A percentile compares a stretch with the other conserved stretches of the same genome.
Conservation (phyloP, 208 protist genomes). For the Trypanosoma scelopori region DNA sequence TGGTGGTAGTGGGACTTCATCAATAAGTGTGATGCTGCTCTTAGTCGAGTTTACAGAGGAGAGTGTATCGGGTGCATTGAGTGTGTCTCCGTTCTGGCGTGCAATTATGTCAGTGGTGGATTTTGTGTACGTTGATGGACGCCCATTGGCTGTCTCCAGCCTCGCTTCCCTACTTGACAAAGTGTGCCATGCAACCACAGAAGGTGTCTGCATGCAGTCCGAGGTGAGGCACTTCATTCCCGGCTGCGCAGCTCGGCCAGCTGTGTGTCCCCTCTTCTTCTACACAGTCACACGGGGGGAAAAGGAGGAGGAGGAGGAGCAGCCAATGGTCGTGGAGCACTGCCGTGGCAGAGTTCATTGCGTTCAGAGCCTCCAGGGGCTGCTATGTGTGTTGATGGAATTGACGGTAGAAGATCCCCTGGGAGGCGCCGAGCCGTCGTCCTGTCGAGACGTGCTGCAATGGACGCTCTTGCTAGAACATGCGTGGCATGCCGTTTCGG, state of each 20-base stretch:
- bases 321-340: not conserved
- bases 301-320: too few species aligned
- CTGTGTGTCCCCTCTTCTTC: constrained; percentile 11
- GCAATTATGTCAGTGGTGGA: constrained; percentile 24
- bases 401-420: not conserved
- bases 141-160: not conserved
- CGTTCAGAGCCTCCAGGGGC: not conserved
- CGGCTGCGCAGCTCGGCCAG: not conserved
- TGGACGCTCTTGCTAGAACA: constrained; percentile 15
- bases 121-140: constrained; percentile 25
- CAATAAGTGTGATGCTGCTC: constrained; percentile 20
- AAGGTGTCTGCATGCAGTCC: not conserved
- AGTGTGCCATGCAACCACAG: not conserved
- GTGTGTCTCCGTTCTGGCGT: constrained; percentile 18
- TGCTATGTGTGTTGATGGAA: not conserved
- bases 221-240: not conserved
- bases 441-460: constrained; percentile 9
- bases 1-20: not conserved
- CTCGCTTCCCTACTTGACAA: constrained; percentile 5
- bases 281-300: constrained; percentile 7
- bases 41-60: not conserved
- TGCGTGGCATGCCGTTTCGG: constrained; percentile 4
- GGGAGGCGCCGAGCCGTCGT: not conserved
- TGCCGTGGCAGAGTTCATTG: not conserved
- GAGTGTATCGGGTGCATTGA: too few species aligned